These are phyloP conservation scores for Debaryomyces singareniensis DNA, from an alignment of 1,139 yeast species.

Conservation along the genomic window DNA sequence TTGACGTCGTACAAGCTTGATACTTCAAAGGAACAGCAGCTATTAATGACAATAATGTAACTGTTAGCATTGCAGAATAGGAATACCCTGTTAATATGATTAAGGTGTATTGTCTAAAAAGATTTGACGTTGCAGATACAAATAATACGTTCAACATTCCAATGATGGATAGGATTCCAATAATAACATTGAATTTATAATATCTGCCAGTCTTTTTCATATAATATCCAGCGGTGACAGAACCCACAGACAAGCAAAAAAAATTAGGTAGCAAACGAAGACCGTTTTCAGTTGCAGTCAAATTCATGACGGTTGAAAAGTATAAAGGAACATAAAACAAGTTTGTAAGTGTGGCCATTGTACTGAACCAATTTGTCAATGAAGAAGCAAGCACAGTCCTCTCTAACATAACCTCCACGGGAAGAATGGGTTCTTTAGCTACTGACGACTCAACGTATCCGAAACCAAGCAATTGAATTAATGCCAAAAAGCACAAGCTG, in stretches of 20 bases:
- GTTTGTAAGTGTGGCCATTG: conserved; percentile 49
- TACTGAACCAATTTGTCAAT: conserved; percentile 59
- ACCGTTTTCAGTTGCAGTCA: conserved; percentile 57
- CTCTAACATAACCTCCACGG: conserved; percentile 47
- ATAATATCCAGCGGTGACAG: conserved; percentile 61
- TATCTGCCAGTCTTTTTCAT: conserved; percentile 69
- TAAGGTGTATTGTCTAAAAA: conserved; percentile 25
- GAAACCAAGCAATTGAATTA: conserved; percentile 23
- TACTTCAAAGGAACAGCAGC: conserved; percentile 54
- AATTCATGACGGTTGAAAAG: conserved; percentile 49
- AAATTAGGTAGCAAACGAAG: conserved; percentile 59
- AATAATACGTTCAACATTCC: conserved; percentile 39
- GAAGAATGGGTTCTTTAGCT: conserved; percentile 65
- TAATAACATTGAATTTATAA: conserved; percentile 39
- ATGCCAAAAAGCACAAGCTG: conserved; percentile 15
- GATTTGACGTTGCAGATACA: conserved; percentile 38
- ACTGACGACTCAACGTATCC: conserved; percentile 48
- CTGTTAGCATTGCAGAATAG: conserved; percentile 55
- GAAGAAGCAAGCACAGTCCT: conserved; percentile 62
- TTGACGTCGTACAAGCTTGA: conserved; percentile 71
- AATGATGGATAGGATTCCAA: conserved; percentile 38
- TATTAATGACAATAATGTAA: conserved; percentile 61
- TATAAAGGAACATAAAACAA: conserved; percentile 62
- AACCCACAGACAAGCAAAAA: conserved; percentile 63
- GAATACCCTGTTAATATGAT: conserved; percentile 50